A percentile compares a stretch with the other conserved stretches of the same genome.
These are phyloP conservation scores for Amauroascus verrucosus DNA, from an alignment of 2,329 filamentous ascomycete genomes.

Conservation along the genomic window DNA sequence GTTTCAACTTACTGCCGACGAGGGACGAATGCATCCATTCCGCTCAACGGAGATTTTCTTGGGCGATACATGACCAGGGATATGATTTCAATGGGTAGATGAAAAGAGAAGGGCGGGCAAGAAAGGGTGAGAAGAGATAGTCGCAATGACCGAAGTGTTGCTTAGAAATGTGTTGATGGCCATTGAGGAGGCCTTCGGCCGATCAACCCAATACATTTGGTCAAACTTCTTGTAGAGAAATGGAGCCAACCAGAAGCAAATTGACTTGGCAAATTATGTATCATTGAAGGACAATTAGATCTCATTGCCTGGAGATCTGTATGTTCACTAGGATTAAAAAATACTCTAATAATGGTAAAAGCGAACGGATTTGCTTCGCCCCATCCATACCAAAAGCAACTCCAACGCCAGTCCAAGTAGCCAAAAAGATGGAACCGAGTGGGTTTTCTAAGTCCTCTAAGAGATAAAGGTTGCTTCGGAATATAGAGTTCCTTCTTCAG, in stretches of 20 bases:
- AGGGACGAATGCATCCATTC: constrained; percentile 16
- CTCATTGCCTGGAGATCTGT: background rate
- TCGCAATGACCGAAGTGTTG: too few species aligned
- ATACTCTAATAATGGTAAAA: constrained; percentile 7
- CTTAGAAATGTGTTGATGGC: too few species aligned
- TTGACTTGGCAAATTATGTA: background rate
- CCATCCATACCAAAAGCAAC: constrained; percentile 5
- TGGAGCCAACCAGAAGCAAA: background rate
- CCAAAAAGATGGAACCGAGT: background rate
- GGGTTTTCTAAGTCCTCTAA: constrained; percentile 24
- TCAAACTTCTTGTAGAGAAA: background rate
- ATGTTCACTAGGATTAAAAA: constrained; percentile 11
- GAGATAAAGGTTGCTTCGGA: constrained; percentile 95
- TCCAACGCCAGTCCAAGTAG: constrained; percentile 16
- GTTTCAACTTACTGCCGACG: constrained; percentile 22
- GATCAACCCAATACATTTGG: background rate
- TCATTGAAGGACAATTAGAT: constrained; percentile 7
- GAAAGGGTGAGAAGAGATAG: too few species aligned
- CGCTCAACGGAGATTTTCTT: background rate
- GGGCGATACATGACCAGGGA: too few species aligned
- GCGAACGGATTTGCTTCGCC: background rate
- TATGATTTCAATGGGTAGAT: too few species aligned
- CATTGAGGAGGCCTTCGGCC: background rate
- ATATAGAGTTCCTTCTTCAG: constrained; percentile 70
- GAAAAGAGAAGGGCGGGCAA: constrained; percentile 8